These are phyloP conservation scores for Pyrrhoderma lamaoense DNA, from an alignment of 1,284 basidiomycete genomes.

Conservation along the genomic window DNA sequence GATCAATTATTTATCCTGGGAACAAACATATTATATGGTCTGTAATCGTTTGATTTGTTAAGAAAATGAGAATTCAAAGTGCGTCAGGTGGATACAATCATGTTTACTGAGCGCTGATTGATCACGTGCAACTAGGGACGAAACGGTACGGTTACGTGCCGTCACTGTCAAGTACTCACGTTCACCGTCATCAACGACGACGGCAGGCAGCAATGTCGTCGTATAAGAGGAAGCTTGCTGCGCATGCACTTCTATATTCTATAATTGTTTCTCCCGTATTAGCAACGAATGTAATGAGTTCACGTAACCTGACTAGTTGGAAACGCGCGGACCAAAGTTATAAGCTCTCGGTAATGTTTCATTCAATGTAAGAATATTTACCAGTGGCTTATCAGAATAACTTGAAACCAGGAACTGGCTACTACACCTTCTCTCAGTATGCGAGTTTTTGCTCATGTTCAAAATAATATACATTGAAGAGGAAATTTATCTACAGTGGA, in stretches of 20 bases:
- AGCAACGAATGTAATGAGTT: background rate
- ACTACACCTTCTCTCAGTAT: constrained; percentile 7
- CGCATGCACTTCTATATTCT: background rate
- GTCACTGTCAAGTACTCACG: too few relatives aligned
- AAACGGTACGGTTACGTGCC: too few relatives aligned
- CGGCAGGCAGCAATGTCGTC: background rate
- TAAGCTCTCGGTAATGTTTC: constrained; percentile 14
- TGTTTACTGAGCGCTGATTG: too few relatives aligned
- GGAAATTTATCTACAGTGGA: background rate
- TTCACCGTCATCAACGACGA: background rate
- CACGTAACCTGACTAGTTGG: constrained; percentile 11
- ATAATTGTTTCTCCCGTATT: background rate
- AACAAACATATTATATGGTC: background rate
- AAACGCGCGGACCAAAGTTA: constrained; percentile 11
- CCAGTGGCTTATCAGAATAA: background rate
- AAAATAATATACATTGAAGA: background rate
- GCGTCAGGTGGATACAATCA: too few relatives aligned
- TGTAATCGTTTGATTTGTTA: background rate
- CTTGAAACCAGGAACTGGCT: constrained; percentile 6
- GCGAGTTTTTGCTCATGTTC: background rate
- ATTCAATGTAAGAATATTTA: background rate
- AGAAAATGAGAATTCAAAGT: background rate
- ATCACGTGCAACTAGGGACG: too few relatives aligned
- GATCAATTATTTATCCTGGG: too few relatives aligned
- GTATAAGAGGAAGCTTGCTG: too few relatives aligned